Evolutionary conservation across 2,329 filamentous ascomycete genomes (phyloP), one percentile per base, ranked within the genome.

Genomic region (Rhinocladiella mackenziei): DNA sequence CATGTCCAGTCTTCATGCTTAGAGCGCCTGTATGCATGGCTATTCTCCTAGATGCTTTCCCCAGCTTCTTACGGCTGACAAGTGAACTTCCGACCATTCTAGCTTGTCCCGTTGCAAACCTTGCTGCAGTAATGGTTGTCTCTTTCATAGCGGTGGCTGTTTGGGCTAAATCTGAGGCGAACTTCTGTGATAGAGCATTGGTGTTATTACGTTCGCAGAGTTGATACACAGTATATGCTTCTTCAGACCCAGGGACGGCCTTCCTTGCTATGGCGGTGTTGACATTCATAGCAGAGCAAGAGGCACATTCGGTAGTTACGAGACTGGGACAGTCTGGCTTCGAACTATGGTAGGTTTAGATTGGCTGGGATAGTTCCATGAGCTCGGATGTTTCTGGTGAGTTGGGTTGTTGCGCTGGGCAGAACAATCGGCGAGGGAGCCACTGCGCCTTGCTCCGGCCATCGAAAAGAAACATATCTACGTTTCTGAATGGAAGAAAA

Each of bases 71-170:
- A 15, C 36, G 43, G 22, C 37, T 39, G 15, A 30, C 38, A 4
- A 46, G 36, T 26, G 37, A 41, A 19, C 41, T 29, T 10, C 43
- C 43, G 11, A 40, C 43, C 4, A 35, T 31, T 23, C 41, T 45
- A n/a, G 28, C 42, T 13, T 37, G 33, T 22, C 42, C 25, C 10
- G 42, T 34, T 17, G 42, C 42, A 7, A 45, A 15, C 7, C 25
- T 36, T 15, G 42, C 25, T 5, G 30, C 42, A 7, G 26, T 38
- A 15, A 45, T 39, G 13, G 42, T 45, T 7, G 19, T 31, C 14
- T 45, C 28, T 20, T 39, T 39, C 42, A 39, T 45, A 10, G 42
- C 42, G 15, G 33, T 14, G n/a, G 42, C 39, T n/a, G 42, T 45
- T 19, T 39, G 33, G 11, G 35, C 28, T 8, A 45, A 19, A 14